Evolutionary conservation across 2,329 filamentous ascomycete genomes (phyloP).

Genomic region (Colletotrichum spaethianum): DNA sequence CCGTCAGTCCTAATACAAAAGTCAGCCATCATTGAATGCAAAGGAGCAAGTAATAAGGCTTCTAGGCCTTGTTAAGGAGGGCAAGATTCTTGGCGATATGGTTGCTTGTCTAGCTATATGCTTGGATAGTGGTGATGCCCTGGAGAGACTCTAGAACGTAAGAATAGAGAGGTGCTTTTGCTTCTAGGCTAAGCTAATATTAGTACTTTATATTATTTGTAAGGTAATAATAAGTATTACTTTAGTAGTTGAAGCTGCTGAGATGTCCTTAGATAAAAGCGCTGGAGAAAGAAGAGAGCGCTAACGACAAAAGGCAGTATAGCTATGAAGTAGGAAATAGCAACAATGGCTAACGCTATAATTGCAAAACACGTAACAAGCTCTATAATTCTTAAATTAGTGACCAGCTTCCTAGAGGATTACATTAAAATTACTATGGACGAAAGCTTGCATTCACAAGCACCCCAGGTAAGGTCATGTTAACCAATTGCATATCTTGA

Average conservation of each 20-base stretch:
- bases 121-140: conserved; percentile 63
- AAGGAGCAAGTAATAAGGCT: conserved; percentile 64
- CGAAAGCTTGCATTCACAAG: conserved; percentile 17
- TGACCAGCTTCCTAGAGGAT: conserved; percentile 15
- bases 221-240: conserved; percentile 49
- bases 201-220: conserved; percentile 66
- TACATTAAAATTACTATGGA: conserved; percentile 12
- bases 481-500: conserved; percentile 45
- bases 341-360: conserved; percentile 58
- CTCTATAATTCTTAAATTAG: conserved; percentile 16
- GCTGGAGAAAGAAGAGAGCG: conserved; percentile 61
- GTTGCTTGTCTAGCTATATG: conserved; percentile 61
- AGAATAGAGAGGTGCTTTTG: conserved; percentile 63
- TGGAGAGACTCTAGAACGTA: conserved; percentile 64
- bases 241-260: conserved; percentile 68
- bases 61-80: conserved; percentile 60
- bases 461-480: conserved; percentile 41
- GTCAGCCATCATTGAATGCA: conserved; percentile 65
- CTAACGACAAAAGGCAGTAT: conserved; percentile 58
- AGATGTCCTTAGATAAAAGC: conserved; percentile 68
- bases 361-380: conserved; percentile 57
- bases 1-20: conserved; percentile 63
- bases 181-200: conserved; percentile 55
- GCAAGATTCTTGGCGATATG: conserved; percentile 53
- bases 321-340: conserved; percentile 59